Evolutionary conservation across 345 rosid species (phyloP), one percentile per base, ranked within the genome.

Genomic region (Erysimum cheiranthoides): DNA sequence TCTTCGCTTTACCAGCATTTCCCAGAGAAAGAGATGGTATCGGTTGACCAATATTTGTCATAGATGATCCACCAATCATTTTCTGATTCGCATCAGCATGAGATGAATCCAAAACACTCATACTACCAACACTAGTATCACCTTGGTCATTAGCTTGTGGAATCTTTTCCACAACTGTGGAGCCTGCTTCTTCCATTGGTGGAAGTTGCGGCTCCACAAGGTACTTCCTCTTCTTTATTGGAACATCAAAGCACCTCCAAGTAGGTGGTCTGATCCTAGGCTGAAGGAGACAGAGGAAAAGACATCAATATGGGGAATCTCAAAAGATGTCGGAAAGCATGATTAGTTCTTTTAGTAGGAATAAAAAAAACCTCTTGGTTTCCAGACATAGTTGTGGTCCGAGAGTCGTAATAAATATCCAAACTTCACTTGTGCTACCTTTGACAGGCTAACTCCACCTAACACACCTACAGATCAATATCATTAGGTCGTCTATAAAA

Each of bases 221-320:
- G 61, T 78, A 83, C 80, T 88, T 88, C n/a, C n/a, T n/a, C n/a
- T 93, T 93, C 88, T 93, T 93, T 79, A 93, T 78, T 31, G 97
- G 97, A 82, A 91, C 79, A 71, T 88, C 82, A 67, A 83, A 82
- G 73, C 88, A 84, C 68, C 73, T 85, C 73, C 79, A 75, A n/a
- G 80, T 71, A 79, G 74, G 58, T 35, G 84, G 52, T 72, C 84
- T 81, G 61, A 83, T 74, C 80, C 77, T 84, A 82, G 84, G 59
- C 93, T 93, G 85, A 79, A 78, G 6, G 17, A 73, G 25, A 14
- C 68, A 80, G 14, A 36, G 75, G 35, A 70, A 38, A 47, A 42
- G 34, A 52, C 18, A 84, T 42, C 50, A 39, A 53, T 9, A 63
- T 30, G 6, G 10, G 73, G 14, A 57, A 12, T 39, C 50, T 63